These are phyloP conservation scores for Cinnamomum chago DNA, from an alignment of 164 flowering plant species.

Conservation along the genomic window DNA sequence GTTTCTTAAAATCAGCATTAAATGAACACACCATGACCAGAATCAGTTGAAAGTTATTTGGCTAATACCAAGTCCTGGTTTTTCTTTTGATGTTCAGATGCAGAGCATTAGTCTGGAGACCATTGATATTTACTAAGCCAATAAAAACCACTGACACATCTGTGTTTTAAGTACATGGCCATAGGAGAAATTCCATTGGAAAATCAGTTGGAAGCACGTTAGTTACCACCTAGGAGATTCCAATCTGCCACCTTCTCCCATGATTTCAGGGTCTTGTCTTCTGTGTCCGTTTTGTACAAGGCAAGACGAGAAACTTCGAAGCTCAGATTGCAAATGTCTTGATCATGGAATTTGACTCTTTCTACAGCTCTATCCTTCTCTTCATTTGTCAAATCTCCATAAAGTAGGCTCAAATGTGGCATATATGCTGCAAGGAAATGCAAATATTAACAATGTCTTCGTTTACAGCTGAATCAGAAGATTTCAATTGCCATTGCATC, in stretches of 20 bases:
- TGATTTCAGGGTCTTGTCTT: constrained; percentile 70
- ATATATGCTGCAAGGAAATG: constrained; percentile 62
- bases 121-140: not conserved
- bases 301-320: constrained; percentile 62
- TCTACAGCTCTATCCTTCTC: constrained; percentile 75
- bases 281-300: constrained; percentile 72
- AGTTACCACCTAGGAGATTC: constrained; percentile 21
- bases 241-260: constrained; percentile 78
- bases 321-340: constrained; percentile 39
- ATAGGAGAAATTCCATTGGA: not conserved
- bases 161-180: not conserved
- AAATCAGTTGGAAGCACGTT: not conserved
- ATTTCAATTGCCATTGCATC: not conserved
- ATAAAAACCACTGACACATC: not conserved
- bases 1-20: not conserved
- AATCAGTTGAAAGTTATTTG: no score
- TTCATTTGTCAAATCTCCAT: constrained; percentile 71
- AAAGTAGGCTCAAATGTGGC: constrained; percentile 95
- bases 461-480: not conserved
- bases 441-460: not conserved
- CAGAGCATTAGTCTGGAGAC: not conserved
- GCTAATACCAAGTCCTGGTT: not conserved
- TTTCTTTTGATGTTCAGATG: not conserved
- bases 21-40: not conserved
- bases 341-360: constrained; percentile 57